Evolutionary conservation across 2,329 filamentous ascomycete genomes (phyloP).

Genomic region (Colletotrichum caudatum): DNA sequence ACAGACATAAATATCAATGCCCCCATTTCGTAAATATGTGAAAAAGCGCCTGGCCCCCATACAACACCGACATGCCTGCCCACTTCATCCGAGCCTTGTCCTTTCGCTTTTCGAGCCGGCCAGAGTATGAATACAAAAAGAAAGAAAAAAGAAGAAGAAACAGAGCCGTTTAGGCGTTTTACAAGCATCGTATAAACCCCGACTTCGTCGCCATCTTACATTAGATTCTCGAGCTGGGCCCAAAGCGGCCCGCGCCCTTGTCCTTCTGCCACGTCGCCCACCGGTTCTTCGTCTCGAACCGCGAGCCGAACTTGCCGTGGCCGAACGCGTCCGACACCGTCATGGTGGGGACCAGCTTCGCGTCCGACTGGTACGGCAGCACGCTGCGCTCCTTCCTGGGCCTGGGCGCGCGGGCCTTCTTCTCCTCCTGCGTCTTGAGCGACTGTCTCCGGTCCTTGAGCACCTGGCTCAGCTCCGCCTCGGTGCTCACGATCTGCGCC

Average conservation of each 20-base stretch:
- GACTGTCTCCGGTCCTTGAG: conserved; percentile 69
- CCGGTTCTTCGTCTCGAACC: conserved; percentile 32
- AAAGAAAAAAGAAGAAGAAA: background rate
- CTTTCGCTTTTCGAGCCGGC: background rate
- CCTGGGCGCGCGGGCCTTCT: conserved; percentile 28
- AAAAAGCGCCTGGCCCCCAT: background rate
- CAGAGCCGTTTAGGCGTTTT: conserved; percentile 18
- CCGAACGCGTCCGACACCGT: conserved; percentile 52
- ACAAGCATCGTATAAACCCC: conserved; percentile 20
- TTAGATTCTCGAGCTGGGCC: conserved; percentile 41
- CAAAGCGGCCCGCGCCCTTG: conserved; percentile 36
- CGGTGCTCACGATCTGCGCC: conserved; percentile 83
- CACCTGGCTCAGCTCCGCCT: conserved; percentile 80
- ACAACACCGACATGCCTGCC: background rate
- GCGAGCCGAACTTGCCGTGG: conserved; percentile 33
- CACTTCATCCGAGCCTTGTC: background rate
- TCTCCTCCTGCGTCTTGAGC: conserved; percentile 45
- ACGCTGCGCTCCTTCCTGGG: conserved; percentile 43
- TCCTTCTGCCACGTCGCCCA: conserved; percentile 41
- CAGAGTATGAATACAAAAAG: conserved; percentile 13
- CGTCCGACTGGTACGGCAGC: conserved; percentile 53
- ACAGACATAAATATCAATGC: background rate
- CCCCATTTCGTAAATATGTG: background rate
- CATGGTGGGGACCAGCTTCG: conserved; percentile 52
- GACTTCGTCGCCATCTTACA: background rate